Conservation (phyloP, 176 grass and related monocot species). For the Puccinellia tenuiflora region DNA sequence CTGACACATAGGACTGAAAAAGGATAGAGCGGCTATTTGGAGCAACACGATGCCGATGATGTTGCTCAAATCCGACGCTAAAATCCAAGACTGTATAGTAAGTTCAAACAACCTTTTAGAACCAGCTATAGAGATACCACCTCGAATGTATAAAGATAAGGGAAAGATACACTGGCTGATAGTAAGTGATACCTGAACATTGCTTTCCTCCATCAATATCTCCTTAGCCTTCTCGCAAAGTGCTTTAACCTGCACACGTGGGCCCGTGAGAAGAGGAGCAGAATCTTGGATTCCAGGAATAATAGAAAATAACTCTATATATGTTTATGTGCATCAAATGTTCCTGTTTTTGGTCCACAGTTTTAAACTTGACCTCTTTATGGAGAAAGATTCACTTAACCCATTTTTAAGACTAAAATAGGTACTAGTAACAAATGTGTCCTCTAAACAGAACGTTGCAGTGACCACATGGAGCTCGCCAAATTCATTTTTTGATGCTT, state of each 20-base stretch:
- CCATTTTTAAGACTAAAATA: neutral
- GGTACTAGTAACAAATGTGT: neutral
- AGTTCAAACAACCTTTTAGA: neutral
- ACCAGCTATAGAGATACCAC: neutral
- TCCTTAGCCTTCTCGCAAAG: slow-evolving; percentile 96
- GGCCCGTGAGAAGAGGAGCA: neutral
- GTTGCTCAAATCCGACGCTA: neutral
- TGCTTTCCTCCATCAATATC: slow-evolving; percentile 95
- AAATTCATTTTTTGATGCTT: slow-evolving; percentile 2
- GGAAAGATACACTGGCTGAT: slow-evolving; percentile 7
- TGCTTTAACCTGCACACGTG: slow-evolving; percentile 61
- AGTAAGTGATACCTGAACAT: slow-evolving; percentile 67
- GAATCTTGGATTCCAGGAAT: slow-evolving; percentile 23
- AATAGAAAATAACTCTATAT: neutral
- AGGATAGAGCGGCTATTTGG: neutral
- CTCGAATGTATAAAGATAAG: neutral
- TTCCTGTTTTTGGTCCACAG: slow-evolving; percentile 3
- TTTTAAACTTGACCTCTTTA: neutral
- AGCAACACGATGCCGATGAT: neutral
- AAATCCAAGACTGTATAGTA: neutral
- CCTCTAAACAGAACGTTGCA: neutral
- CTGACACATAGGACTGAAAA: neutral
- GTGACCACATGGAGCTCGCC: neutral
- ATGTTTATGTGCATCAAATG: slow-evolving; percentile 23
- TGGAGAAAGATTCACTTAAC: neutral